Evolutionary conservation across 768 basidiomycete genomes (phyloP).

Genomic region (Suillus variegatus): DNA sequence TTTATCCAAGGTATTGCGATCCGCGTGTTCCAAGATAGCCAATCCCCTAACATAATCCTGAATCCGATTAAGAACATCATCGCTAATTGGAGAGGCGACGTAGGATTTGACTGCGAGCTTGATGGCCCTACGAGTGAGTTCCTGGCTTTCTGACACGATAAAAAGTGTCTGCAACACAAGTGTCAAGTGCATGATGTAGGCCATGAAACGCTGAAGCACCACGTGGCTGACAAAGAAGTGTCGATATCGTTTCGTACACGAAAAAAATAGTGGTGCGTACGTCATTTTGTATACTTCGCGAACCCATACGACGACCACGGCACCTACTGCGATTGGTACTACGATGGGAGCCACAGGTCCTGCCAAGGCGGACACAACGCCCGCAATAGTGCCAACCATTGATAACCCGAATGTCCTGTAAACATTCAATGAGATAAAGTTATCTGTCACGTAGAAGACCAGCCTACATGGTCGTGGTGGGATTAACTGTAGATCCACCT

Average conservation of each 20-base stretch:
- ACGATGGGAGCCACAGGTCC: slow-evolving; percentile 2
- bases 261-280: neutral
- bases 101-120: neutral
- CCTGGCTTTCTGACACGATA: neutral
- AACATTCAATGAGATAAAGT: neutral
- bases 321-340: neutral
- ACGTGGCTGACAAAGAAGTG: neutral
- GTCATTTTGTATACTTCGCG: neutral
- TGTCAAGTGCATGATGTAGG: slow-evolving; percentile 27
- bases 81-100: neutral
- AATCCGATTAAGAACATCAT: neutral
- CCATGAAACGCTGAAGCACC: slow-evolving; percentile 20
- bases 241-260: neutral
- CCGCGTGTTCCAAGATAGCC: neutral
- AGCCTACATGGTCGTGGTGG: too few species aligned
- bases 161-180: slow-evolving; percentile 25
- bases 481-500: too few species aligned
- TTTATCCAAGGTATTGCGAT: neutral
- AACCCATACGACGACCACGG: neutral
- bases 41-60: neutral
- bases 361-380: neutral
- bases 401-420: neutral
- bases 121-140: neutral
- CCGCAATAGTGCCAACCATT: neutral
- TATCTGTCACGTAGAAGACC: too few species aligned